Evolutionary conservation across 129 eudicot species (phyloP), one percentile per base, ranked within the genome.

Genomic region (Ambrosia trifida): DNA sequence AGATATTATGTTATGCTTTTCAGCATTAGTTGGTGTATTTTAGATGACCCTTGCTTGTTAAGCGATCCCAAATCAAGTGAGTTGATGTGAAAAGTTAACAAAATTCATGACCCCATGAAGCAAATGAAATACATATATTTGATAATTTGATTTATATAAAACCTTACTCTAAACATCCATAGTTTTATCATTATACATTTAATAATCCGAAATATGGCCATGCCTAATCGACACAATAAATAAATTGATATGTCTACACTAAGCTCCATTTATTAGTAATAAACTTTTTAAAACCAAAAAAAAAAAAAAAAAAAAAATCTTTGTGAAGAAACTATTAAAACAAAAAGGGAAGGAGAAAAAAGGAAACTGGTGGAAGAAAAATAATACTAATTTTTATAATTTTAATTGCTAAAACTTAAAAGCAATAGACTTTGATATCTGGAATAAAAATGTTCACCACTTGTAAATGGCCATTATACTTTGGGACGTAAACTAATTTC

Each of bases 1-100:
- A 49, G 3, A 50, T 33, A 38, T 47, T 47, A 76, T 57, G 69
- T 47, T 47, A 76, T 57, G 69, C 64, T 68, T 76, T 68, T 76
- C 20, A 59, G 52, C n/a, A 51, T 46, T 46, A 59, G 32, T 47
- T 7, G 50, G 60, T 18, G 61, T 33, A 56, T 76, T 30, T 57
- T 57, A 67, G 71, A 56, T 54, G 68, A 68, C 4, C 32, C 49
- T 76, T 68, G 51, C 62, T 58, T 44, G 63, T 58, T 68, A 68
- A 68, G 75, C 35, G 44, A 76, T 68, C 45, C 33, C 41, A 45
- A 31, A 49, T 49, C 63, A 47, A 20, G 70, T 50, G 40, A 49
- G 16, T 73, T 35, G 70, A 62, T 76, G 46, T 66, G 64, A 74
- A 52, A 36, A 32, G 4, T 73, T 49, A 65, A 44, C 32, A 43